Base-by-base conservation (phyloP, 768 basidiomycete genomes). In the Psilocybe sp. region DNA sequence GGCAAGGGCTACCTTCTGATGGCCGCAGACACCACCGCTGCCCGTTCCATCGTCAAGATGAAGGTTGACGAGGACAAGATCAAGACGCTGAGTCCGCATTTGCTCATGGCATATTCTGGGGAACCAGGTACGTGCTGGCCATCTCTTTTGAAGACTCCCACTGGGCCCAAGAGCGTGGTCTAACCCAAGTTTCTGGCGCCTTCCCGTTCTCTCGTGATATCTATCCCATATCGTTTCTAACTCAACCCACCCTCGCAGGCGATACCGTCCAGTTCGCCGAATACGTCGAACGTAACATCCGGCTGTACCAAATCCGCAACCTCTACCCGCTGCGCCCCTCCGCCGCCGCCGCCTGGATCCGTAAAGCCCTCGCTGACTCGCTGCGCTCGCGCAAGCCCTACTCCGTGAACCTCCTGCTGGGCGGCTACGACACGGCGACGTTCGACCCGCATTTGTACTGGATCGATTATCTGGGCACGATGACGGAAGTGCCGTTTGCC, bases 261-360 rank as follows among this genome's bases (percentile, higher is more conserved):
- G 97, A 98, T 65, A 98, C 97, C 16, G 77, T 96, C 18, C 91
- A 98, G 64, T 98, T 98, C 61, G 89, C 96, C 1, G 97, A 99
- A 70, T 99, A 80, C 61, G 82, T 98, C 53, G 94, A 98, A 64
- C 86, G 96, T 53, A 98, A 97, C 74, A 83, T 99, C 57, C 87
- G 96, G 40, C 75, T 99, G 42, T 95, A 96, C 72, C 92, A 97
- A 61, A 98, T 98, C 63, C 87, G 96, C 61, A 88, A 98, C 71
- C 78, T 87, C 65, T 86, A 91, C 67, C 80, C 92, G 11, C 87
- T 98, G 39, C 87, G 90, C 39, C 96, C 97, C 2, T 78, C 86
- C 10, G 87, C 95, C 5, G 93, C 95, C 14, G 92, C 96, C 6
- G 84, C 95, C 4, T 99, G 96, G 95, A 90, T 97, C 61, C 89